A percentile compares a stretch with the other conserved stretches of the same genome.
Conservation (phyloP, 257 asterid species). For the Forsythia suspensa region DNA sequence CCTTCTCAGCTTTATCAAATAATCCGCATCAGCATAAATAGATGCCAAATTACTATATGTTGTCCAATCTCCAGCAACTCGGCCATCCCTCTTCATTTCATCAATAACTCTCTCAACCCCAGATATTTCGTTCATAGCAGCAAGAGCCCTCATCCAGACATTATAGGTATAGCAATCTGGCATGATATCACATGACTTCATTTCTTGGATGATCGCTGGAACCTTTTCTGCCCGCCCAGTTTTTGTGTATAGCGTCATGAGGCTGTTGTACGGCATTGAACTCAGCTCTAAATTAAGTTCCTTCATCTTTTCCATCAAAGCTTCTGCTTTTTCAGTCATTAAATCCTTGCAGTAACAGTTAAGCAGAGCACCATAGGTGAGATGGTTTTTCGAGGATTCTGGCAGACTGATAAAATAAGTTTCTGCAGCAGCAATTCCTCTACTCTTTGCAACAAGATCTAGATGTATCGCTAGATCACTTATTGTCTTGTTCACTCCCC, state of each 20-base stretch:
- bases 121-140: slow-evolving; percentile 63
- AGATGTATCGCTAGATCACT: slow-evolving; percentile 88
- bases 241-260: slow-evolving; percentile 77
- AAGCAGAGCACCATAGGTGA: slow-evolving; percentile 83
- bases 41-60: slow-evolving; percentile 94
- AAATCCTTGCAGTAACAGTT: slow-evolving; percentile 83
- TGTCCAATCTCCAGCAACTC: slow-evolving; percentile 87
- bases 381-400: slow-evolving; percentile 70
- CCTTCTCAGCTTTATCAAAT: slow-evolving; percentile 72
- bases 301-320: slow-evolving; percentile 78
- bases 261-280: slow-evolving; percentile 86
- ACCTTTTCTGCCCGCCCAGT: slow-evolving; percentile 51
- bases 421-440: slow-evolving; percentile 75
- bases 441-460: slow-evolving; percentile 75
- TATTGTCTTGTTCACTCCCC: slow-evolving; percentile 90
- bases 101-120: slow-evolving; percentile 90
- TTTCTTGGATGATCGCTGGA: slow-evolving; percentile 78
- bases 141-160: slow-evolving; percentile 96
- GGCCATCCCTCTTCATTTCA: slow-evolving; percentile 94
- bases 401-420: slow-evolving; percentile 69
- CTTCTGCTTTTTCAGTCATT: slow-evolving; percentile 71
- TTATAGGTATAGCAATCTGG: slow-evolving; percentile 76
- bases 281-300: slow-evolving; percentile 72
- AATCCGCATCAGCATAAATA: slow-evolving; percentile 70
- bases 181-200: slow-evolving; percentile 69